A percentile compares a stretch with the other conserved stretches of the same genome.
Evolutionary conservation across 495 filamentous ascomycete species (phyloP).

Genomic region (Penicillium coprophilum): DNA sequence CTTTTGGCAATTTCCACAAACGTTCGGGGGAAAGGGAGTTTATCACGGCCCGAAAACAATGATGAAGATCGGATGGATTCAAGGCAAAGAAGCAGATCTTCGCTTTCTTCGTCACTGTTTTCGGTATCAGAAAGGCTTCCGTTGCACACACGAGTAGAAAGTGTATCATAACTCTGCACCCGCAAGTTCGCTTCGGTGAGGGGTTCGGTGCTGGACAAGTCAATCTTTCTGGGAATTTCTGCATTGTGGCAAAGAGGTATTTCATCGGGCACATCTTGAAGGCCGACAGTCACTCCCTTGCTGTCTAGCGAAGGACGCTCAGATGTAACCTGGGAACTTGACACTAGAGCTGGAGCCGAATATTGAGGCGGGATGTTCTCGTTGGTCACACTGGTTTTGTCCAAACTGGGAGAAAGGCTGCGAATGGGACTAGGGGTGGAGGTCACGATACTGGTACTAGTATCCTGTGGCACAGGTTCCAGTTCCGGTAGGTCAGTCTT

Average conservation of each 20-base stretch:
- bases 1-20: background rate
- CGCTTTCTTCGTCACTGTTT: background rate
- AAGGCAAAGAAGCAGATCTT: background rate
- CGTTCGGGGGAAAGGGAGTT: background rate
- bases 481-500: background rate
- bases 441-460: background rate
- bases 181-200: slow-evolving; percentile 4
- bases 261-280: background rate
- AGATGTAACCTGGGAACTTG: slow-evolving; percentile 4
- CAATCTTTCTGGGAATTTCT: background rate
- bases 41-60: background rate
- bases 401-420: slow-evolving; percentile 12
- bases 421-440: slow-evolving; percentile 9
- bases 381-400: background rate
- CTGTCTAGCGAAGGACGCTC: background rate
- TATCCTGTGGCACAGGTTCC: background rate
- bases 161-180: slow-evolving; percentile 1
- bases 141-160: slow-evolving; percentile 15
- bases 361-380: background rate
- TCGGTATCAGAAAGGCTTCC: slow-evolving; percentile 18
- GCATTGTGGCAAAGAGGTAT: background rate
- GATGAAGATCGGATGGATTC: background rate
- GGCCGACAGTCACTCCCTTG: background rate
- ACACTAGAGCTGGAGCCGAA: background rate
- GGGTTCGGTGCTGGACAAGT: background rate